Conservation (phyloP, 1,284 basidiomycete species). For the Puccinia polysora region DNA sequence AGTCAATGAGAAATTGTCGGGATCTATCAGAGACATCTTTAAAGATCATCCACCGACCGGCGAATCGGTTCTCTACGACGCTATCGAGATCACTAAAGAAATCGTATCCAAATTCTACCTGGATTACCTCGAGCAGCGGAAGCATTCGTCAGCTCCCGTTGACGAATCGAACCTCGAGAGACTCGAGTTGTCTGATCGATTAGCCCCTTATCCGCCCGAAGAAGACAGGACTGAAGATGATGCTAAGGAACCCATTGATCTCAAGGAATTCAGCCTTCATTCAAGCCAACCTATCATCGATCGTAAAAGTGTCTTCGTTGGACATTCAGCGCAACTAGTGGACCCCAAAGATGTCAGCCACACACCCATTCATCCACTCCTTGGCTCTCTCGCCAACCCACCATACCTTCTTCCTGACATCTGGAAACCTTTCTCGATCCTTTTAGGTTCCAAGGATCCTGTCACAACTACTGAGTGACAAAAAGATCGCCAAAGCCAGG, state of each 20-base stretch:
- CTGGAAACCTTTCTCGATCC: background rate
- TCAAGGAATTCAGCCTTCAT: slow-evolving; percentile 63
- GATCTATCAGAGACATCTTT: slow-evolving; percentile 56
- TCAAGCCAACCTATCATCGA: slow-evolving; percentile 73
- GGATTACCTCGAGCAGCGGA: slow-evolving; percentile 58
- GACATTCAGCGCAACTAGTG: slow-evolving; percentile 71
- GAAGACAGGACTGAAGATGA: background rate
- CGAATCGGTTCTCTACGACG: slow-evolving; percentile 79
- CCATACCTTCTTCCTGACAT: background rate
- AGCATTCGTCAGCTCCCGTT: slow-evolving; percentile 48
- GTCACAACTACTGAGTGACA: slow-evolving; percentile 22
- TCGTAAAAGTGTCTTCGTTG: slow-evolving; percentile 75
- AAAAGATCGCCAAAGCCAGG: slow-evolving; percentile 35
- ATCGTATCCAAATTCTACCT: slow-evolving; percentile 59
- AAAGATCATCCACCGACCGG: slow-evolving; percentile 71
- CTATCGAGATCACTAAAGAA: slow-evolving; percentile 66
- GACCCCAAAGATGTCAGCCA: slow-evolving; percentile 67
- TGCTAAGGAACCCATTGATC: slow-evolving; percentile 53
- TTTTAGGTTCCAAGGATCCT: slow-evolving; percentile 25
- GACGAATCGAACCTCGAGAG: slow-evolving; percentile 17
- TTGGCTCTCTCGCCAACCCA: background rate
- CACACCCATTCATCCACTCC: too few species aligned
- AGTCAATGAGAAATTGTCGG: slow-evolving; percentile 68
- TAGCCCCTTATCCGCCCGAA: background rate
- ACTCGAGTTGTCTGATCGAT: slow-evolving; percentile 6